Percentiles rank a stretch among this genome's conserved stretches.
Conservation (phyloP, 1,284 basidiomycete species). For the Peniophora sp. region DNA sequence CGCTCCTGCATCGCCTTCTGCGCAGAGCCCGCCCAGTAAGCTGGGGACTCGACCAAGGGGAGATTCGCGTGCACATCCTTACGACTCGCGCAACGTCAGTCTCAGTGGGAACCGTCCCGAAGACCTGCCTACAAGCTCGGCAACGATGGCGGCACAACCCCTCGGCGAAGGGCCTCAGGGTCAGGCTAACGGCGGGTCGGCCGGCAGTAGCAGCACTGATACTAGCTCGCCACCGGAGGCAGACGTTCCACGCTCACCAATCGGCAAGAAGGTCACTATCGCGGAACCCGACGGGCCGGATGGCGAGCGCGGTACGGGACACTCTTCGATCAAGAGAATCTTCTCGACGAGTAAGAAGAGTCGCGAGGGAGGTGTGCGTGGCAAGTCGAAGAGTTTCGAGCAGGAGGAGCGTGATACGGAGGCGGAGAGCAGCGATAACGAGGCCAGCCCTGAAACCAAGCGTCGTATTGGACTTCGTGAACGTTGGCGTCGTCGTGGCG, state of each 20-base stretch:
- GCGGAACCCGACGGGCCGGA: not conserved
- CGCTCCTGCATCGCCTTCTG: constrained; percentile 4
- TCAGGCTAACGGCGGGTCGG: not conserved
- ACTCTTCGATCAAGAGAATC: constrained; percentile 21
- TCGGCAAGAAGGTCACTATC: constrained; percentile 14
- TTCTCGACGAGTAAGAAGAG: constrained; percentile 22
- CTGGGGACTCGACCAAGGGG: not conserved
- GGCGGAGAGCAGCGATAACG: constrained; percentile 6
- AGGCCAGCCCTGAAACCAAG: constrained; percentile 8
- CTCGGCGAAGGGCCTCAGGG: too few species aligned
- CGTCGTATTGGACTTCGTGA: constrained; percentile 4
- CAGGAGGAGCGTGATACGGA: constrained; percentile 21
- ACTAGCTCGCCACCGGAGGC: not conserved
- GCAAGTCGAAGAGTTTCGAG: constrained; percentile 11
- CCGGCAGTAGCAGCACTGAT: not conserved
- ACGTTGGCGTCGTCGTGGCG: constrained; percentile 8
- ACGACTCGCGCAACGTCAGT: not conserved
- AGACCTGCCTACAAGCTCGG: too few species aligned
- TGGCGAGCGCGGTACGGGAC: not conserved
- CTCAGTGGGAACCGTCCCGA: not conserved
- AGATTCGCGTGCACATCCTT: not conserved
- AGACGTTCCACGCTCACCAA: constrained; percentile 3
- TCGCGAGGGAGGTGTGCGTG: constrained; percentile 5
- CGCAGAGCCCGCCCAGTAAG: not conserved
- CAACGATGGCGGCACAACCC: too few species aligned